phyloP scores from a whole-genome alignment of 805 yeast genomes.

The Lachancea cidri region DNA sequence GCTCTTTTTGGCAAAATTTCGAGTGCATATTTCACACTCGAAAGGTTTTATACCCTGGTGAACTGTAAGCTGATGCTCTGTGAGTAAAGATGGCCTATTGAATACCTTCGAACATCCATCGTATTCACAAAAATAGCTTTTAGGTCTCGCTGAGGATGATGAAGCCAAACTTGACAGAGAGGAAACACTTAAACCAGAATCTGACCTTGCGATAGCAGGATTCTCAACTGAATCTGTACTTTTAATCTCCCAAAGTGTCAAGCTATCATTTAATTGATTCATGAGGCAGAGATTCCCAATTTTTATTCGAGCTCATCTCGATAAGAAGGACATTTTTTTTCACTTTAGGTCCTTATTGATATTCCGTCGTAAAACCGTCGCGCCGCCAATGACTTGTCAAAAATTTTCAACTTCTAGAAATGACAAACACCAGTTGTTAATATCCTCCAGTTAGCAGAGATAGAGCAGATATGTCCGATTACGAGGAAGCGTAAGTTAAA shows the following conservation, averaged over 20 bases:
- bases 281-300: no score
- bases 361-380: slow-evolving; percentile 1
- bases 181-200: slow-evolving; percentile 7
- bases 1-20: slow-evolving; percentile 66
- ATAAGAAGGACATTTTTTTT: neutral
- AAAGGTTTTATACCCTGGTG: slow-evolving; percentile 81
- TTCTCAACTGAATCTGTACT: neutral
- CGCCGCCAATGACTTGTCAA: neutral
- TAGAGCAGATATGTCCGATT: slow-evolving; percentile 43
- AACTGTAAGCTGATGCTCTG: slow-evolving; percentile 65
- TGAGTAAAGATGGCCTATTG: slow-evolving; percentile 72
- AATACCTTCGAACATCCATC: slow-evolving; percentile 72
- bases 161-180: slow-evolving; percentile 9
- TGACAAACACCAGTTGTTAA: no score
- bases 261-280: neutral
- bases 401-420: slow-evolving; percentile 1
- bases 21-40: slow-evolving; percentile 58
- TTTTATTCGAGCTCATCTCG: neutral
- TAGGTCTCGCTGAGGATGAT: slow-evolving; percentile 43
- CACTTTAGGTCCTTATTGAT: neutral
- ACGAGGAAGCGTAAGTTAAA: slow-evolving; percentile 43
- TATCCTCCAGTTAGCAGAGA: neutral
- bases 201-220: slow-evolving; percentile 1
- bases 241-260: neutral
- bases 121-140: slow-evolving; percentile 57